Base-by-base conservation (phyloP, 1,284 basidiomycete species). In the Lentinula novae-zelandiae region DNA sequence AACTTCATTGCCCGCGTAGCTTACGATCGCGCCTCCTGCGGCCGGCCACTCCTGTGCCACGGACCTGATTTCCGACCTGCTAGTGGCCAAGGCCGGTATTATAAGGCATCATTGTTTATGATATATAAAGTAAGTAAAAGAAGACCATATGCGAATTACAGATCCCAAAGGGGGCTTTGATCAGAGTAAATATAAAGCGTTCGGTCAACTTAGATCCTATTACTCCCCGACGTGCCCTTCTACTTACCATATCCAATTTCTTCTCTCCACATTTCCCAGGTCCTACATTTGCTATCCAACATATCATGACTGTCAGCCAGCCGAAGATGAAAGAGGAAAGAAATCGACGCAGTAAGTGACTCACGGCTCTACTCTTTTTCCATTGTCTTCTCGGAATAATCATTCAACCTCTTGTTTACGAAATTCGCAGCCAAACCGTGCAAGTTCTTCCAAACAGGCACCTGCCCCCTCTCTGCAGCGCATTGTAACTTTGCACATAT, bases 401-500 rank as follows among this genome's bases (percentile, higher is more conserved):
- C 17, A 27, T 49, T 22, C 22, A 22, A 17, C n/a, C 12, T 46
- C 20, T 44, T 33, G 20, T 46, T 15, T 48, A 44, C 13, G 40
- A 17, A 15, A 36, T 39, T 40, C 33, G 27, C 27, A 61, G 60
- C 60, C 2, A 61, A 57, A 51, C 54, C 60, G 22, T 61, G 60
- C 40, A 56, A 42, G 39, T 61, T 44, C 36, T 61, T 56, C 27
- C 60, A 61, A 52, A 56, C 42, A 27, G 60, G 60, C 40, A 57
- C 53, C 33, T 61, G 60, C 49, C 60, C 53, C 34, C 40, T 56
- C 39, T 61, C 60, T 38, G 48, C 38, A 5, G 17, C 20, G 48
- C 53, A 57, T 22, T 61, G 60, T 33, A 49, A 61, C 40, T 61
- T 61, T 22, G 36, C 49, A 39, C 60, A 61, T 38, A 33, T 57